Percentiles rank a stretch among this genome's conserved stretches.
Evolutionary conservation across 768 basidiomycete species (phyloP).

Genomic region (Tulasnella sp.): DNA sequence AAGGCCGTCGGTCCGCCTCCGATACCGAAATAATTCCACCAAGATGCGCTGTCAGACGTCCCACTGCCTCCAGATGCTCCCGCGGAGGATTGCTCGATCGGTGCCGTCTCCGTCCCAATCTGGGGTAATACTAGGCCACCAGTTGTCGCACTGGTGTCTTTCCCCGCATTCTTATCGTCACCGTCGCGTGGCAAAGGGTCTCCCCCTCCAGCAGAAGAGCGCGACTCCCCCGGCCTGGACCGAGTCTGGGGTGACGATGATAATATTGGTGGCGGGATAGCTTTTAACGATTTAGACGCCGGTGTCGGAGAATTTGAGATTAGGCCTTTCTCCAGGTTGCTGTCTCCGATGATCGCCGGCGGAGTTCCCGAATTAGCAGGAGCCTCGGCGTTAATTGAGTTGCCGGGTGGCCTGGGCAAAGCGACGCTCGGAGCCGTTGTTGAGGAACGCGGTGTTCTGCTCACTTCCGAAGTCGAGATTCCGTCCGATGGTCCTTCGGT

Average conservation of each 20-base stretch:
- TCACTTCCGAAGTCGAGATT: background rate
- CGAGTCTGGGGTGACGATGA: background rate
- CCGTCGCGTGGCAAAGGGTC: slow-evolving; percentile 4
- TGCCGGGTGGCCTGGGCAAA: slow-evolving; percentile 1
- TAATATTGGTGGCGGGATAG: background rate
- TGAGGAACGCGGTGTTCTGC: background rate
- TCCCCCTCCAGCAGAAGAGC: background rate
- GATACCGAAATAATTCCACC: slow-evolving; percentile 24
- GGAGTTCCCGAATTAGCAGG: background rate
- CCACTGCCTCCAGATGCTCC: background rate
- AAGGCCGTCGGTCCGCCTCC: slow-evolving; percentile 23
- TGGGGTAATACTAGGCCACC: background rate
- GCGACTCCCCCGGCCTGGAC: background rate
- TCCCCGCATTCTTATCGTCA: background rate
- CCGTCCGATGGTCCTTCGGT: background rate
- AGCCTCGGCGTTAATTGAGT: background rate
- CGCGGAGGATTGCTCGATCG: slow-evolving; percentile 1
- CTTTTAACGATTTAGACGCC: background rate
- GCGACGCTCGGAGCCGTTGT: background rate
- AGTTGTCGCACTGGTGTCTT: background rate
- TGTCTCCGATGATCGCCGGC: background rate
- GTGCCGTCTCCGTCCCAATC: background rate
- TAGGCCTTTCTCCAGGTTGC: background rate
- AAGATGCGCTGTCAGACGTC: slow-evolving; percentile 9
- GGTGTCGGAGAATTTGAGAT: background rate